Conservation (phyloP, 352 stramenopile genomes). For the Pythium myriotylum region DNA sequence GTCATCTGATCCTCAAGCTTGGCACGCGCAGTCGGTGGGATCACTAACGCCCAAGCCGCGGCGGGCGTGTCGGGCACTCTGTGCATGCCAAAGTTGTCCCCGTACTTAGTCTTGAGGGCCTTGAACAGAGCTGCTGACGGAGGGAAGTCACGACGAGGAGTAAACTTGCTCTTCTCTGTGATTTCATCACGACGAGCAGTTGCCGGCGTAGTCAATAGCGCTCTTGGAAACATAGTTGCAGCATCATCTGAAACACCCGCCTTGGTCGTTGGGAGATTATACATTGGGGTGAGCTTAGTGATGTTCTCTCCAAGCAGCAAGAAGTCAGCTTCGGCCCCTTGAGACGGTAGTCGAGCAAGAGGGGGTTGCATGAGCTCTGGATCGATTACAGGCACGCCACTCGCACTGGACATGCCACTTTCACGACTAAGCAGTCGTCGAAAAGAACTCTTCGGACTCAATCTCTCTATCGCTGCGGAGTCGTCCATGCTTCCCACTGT, state of each 20-base stretch:
- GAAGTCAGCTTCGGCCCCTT: conserved; percentile 52
- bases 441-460: conserved; percentile 54
- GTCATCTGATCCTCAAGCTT: conserved; percentile 57
- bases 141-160: conserved; percentile 76
- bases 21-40: conserved; percentile 52
- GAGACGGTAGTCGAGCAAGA: conserved; percentile 39
- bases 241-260: conserved; percentile 62
- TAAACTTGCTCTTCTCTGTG: conserved; percentile 83
- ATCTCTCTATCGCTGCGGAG: conserved; percentile 31
- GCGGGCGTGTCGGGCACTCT: conserved; percentile 71
- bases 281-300: conserved; percentile 56
- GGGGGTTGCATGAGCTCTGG: conserved; percentile 27
- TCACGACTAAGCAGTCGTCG: conserved; percentile 46
- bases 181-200: conserved; percentile 72
- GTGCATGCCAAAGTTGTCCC: conserved; percentile 76
- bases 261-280: conserved; percentile 36
- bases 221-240: conserved; percentile 74
- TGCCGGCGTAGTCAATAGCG: conserved; percentile 54
- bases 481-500: conserved; percentile 22
- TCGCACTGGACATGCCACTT: conserved; percentile 18
- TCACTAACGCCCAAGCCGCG: conserved; percentile 79
- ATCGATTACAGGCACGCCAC: conserved; percentile 1
- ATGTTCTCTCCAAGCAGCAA: conserved; percentile 65
- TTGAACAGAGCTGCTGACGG: conserved; percentile 85
- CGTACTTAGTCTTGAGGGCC: conserved; percentile 83